These are phyloP conservation scores for Pseudogymnoascus sp. DNA, from an alignment of 2,329 filamentous ascomycete species.

Conservation along the genomic window DNA sequence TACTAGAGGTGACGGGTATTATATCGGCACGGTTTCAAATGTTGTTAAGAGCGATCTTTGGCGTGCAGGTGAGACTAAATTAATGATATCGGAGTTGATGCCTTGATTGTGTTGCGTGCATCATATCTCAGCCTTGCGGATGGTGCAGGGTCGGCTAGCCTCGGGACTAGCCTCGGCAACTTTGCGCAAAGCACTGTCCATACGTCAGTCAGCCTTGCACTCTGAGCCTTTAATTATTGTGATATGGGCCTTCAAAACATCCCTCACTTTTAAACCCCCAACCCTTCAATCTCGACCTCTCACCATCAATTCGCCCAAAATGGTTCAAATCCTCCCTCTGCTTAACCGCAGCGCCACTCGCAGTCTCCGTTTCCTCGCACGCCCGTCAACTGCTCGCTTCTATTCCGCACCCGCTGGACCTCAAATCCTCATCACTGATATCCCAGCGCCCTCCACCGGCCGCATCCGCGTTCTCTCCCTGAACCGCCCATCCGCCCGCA, in stretches of 20 bases:
- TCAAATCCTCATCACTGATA: conserved; percentile 28
- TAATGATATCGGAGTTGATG: neutral
- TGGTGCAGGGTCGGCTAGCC: conserved; percentile 1
- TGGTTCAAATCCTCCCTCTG: neutral
- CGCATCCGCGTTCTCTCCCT: conserved; percentile 83
- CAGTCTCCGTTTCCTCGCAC: conserved; percentile 6
- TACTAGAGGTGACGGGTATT: neutral
- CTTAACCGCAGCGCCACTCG: neutral
- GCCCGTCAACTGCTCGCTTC: conserved; percentile 4
- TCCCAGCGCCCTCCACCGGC: conserved; percentile 71
- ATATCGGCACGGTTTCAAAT: neutral
- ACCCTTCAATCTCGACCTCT: neutral
- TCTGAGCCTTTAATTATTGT: conserved; percentile 1
- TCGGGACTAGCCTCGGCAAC: conserved; percentile 7
- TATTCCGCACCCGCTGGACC: neutral
- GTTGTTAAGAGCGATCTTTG: neutral
- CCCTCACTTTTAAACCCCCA: neutral
- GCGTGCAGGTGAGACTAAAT: neutral
- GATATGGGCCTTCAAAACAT: neutral
- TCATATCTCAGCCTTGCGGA: conserved; percentile 8
- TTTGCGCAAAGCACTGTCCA: neutral
- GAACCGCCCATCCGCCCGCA: conserved; percentile 76
- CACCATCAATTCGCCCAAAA: neutral
- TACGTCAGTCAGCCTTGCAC: conserved; percentile 6
- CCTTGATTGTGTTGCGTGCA: neutral